Evolutionary conservation across 2,329 filamentous ascomycete species (phyloP).

Genomic region (Penicillium sclerotiorum): DNA sequence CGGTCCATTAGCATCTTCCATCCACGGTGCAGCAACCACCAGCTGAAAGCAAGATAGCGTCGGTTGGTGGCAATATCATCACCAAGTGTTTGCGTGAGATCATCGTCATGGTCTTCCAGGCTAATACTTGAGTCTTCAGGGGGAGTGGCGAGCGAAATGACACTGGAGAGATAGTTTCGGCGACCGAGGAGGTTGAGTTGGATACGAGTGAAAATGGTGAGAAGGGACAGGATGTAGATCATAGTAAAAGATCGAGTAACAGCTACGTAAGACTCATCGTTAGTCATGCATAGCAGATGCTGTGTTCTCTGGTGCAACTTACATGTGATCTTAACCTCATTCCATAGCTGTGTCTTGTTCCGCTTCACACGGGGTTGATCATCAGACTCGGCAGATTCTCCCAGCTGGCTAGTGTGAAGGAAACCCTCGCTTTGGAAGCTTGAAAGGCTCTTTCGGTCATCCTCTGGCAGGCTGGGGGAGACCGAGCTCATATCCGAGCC

Average conservation of each 20-base stretch:
- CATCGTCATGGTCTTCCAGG: conserved; percentile 91
- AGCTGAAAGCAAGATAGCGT: conserved; percentile 93
- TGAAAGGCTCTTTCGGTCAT: conserved; percentile 75
- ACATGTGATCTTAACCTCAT: conserved; percentile 96
- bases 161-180: conserved; percentile 92
- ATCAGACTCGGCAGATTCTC: conserved; percentile 55
- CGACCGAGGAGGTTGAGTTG: conserved; percentile 96
- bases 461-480: conserved; percentile 73
- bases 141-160: conserved; percentile 84
- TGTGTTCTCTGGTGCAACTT: conserved; percentile 23
- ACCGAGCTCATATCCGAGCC: conserved; percentile 60
- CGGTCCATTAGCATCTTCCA: conserved; percentile 81
- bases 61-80: conserved; percentile 96
- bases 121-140: conserved; percentile 74
- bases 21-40: conserved; percentile 93
- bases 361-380: conserved; percentile 62
- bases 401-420: conserved; percentile 77
- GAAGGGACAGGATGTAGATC: conserved; percentile 84
- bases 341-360: conserved; percentile 93
- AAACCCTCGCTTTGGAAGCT: conserved; percentile 81
- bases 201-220: conserved; percentile 89
- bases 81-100: conserved; percentile 80
- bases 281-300: neutral
- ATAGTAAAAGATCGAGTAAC: conserved; percentile 90
- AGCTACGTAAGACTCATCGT: conserved; percentile 54